Evolutionary conservation across 1,284 basidiomycete genomes (phyloP), one percentile per base, ranked within the genome.

Genomic region (Cutaneotrichosporon sp.): DNA sequence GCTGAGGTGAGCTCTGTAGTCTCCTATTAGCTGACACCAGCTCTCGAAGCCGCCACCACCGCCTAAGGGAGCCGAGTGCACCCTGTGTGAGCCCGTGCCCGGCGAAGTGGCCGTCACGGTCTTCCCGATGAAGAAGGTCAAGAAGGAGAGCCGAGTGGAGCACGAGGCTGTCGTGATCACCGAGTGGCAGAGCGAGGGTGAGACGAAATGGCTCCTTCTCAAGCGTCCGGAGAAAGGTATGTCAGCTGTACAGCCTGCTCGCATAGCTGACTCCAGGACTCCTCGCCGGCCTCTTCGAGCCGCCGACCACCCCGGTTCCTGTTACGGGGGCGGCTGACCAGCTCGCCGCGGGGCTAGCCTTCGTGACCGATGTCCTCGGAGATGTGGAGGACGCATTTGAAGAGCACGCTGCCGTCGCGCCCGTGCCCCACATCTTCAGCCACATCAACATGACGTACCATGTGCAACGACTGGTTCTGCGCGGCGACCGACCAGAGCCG

Each of bases 371-470:
- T 4, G 34, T 62, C 3, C 34, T 62, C 1, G 52, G 25, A 5
- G 47, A 57, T 34, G 29, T 20, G 16, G 43, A 18, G 38, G 38
- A 42, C 18, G 38, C 38, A 9, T 42, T 42, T 10, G 27, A 22
- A 14, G 22, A 18, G 8, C 60, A 59, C 42, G 4, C n/a, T 0
- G 22, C 38, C 6, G 22, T 54, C 47, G 52, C 34, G 10, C 14
- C 60, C 2, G 61, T 95, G 34, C 68, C 87, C 1, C 94, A 97
- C 72, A 82, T 92, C 56, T 97, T 97, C 80, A 91, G 89, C 2
- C 94, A 98, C 76, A 90, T 97, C 73, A 86, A 84, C 70, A 92
- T 95, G 81, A 92, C 89, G 10, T 97, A 95, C 79, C 87, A 90
- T 68, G 84, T 89, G 25, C 67, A 72, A 16, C 74, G 76, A 57